Base-by-base conservation (phyloP, 1,284 basidiomycete species). In the Heterobasidion occidentale region DNA sequence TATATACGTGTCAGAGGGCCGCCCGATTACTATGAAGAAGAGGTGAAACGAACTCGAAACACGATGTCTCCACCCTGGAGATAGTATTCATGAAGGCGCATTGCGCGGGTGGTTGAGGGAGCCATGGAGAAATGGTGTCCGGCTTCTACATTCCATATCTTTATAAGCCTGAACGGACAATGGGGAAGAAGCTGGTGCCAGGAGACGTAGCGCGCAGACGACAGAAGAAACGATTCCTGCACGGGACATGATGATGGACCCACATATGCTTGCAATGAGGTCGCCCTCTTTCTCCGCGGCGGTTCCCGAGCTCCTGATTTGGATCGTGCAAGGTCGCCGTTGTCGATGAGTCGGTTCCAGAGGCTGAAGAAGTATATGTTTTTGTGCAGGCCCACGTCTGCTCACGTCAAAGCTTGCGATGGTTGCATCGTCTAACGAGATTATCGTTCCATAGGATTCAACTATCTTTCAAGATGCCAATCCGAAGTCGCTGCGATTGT, bases 51-150 rank as follows among this genome's bases (percentile, higher is more conserved):
- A 61, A 82, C 81, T 27, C 82, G 60, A 56, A 86, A 74, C 50
- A 79, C 75, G 14, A 83, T 61, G 61, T 85, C 83, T 0, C 77
- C 83, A 0, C 77, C 76, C 51, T 71, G 71, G 9, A 86, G 63
- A 58, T 81, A 85, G 59, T 77, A 85, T 33, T 74, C 67, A 2
- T 74, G 71, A 64, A 80, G 66, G 55, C 70, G 65, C 57, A 65
- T 61, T 33, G 68, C 59, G 58, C 68, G 70, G n/a, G 49, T 48
- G 9, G 46, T 51, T 14, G 15, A 35, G 48, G n/a, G 47, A 46
- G 57, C 56, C 51, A 47, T n/a, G 19, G 49, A 46, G 15, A 53
- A 11, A 48, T 56, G 46, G 57, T 61, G 46, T 54, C 42, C 35
- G 44, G 58, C 38, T 11, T 12, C n/a, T n/a, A 11, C 11, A n/a